Conservation (phyloP, 2,329 filamentous ascomycete genomes). For the Periconia sp. region DNA sequence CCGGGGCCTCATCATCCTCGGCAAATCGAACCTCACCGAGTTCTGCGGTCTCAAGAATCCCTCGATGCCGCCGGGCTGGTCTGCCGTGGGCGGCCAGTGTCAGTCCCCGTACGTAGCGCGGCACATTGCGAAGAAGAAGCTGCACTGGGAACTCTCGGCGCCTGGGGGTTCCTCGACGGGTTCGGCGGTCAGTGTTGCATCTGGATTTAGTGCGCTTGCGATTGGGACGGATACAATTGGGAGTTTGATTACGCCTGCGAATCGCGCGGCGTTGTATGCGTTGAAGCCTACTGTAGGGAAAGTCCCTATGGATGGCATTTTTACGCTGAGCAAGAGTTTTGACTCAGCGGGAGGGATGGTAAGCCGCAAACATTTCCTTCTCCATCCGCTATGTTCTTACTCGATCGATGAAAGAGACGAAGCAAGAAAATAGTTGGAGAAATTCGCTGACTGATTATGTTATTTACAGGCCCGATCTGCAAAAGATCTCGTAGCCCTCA, state of each 20-base stretch:
- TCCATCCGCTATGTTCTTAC: not conserved
- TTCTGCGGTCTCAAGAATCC: slow-evolving; percentile 41
- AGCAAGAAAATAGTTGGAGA: not conserved
- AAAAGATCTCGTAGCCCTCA: slow-evolving; percentile 37
- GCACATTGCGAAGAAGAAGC: slow-evolving; percentile 39
- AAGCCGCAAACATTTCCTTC: not conserved
- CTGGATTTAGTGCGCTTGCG: slow-evolving; percentile 45
- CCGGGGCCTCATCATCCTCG: slow-evolving; percentile 46
- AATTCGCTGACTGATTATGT: not conserved
- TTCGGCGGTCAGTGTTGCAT: slow-evolving; percentile 42
- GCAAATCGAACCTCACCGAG: slow-evolving; percentile 47
- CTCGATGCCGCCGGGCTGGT: slow-evolving; percentile 45
- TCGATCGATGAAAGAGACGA: not conserved
- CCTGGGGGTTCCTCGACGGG: slow-evolving; percentile 42
- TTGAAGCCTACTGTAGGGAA: slow-evolving; percentile 42
- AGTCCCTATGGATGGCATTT: slow-evolving; percentile 40
- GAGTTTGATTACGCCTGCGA: slow-evolving; percentile 44
- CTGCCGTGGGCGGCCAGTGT: slow-evolving; percentile 43
- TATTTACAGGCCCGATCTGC: slow-evolving; percentile 34
- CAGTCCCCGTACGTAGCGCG: slow-evolving; percentile 43
- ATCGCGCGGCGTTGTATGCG: slow-evolving; percentile 42
- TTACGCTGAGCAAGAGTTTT: slow-evolving; percentile 37
- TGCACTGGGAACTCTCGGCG: slow-evolving; percentile 41
- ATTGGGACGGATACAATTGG: slow-evolving; percentile 46
- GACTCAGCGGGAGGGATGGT: slow-evolving; percentile 39